A percentile compares a stretch with the other conserved stretches of the same genome.
These are phyloP conservation scores for Colletotrichum spinosum DNA, from an alignment of 2,329 filamentous ascomycete genomes.

Conservation along the genomic window DNA sequence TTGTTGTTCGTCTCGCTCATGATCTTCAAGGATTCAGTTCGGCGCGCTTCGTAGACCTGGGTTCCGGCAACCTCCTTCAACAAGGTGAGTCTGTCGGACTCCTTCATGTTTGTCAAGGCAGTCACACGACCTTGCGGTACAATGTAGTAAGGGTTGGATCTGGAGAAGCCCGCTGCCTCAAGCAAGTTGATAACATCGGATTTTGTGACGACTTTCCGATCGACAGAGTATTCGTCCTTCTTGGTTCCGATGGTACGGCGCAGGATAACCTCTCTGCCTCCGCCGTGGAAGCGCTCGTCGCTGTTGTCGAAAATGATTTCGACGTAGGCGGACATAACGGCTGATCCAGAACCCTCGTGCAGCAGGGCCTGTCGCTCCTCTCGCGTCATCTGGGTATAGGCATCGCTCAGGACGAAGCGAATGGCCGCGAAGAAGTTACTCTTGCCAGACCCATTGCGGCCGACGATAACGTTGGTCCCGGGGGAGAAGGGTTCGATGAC, in stretches of 20 bases:
- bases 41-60: constrained; percentile 93
- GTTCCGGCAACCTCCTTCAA: constrained; percentile 99
- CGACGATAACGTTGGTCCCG: constrained; percentile 98
- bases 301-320: constrained; percentile 99
- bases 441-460: constrained; percentile 98
- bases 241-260: constrained; percentile 96
- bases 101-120: constrained; percentile 98
- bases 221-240: constrained; percentile 98
- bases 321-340: constrained; percentile 99
- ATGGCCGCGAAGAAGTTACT: constrained; percentile 99
- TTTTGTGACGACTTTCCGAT: constrained; percentile 96
- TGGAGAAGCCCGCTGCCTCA: constrained; percentile 95
- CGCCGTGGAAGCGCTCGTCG: constrained; percentile 94
- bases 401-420: constrained; percentile 97
- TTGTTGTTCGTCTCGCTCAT: constrained; percentile 98
- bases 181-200: constrained; percentile 94
- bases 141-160: constrained; percentile 98
- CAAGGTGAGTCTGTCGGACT: constrained; percentile 87
- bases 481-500: constrained; percentile 98
- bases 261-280: constrained; percentile 89
- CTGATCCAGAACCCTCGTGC: constrained; percentile 98
- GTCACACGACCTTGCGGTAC: constrained; percentile 98
- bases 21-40: constrained; percentile 93
- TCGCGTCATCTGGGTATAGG: constrained; percentile 93
- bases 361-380: constrained; percentile 95